Base-by-base conservation (phyloP, 441 rosid genomes). In the Capsella rubella region DNA sequence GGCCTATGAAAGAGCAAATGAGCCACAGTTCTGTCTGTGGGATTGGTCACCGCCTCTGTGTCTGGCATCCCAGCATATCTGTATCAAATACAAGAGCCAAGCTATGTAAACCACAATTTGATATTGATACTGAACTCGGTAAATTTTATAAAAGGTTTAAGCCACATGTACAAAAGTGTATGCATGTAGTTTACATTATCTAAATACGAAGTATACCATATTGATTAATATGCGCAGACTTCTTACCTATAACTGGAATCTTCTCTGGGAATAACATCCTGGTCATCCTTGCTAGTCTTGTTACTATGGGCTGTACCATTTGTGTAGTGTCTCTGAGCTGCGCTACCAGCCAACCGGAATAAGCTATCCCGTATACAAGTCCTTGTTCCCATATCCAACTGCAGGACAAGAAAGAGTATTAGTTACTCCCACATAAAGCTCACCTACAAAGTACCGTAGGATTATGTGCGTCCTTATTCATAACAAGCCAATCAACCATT, bases 291-390 rank as follows among this genome's bases (percentile, higher is more conserved):
- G 84, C 85, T 61, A 80, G 76, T 62, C 77, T 77, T 85, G 75
- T 78, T 85, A 67, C 80, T 79, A 75, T 88, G 86, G 75, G 87
- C 72, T 52, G 87, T 79, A 78, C 88, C 89, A 80, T 83, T 69
- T 47, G 84, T 73, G 69, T 75, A 78, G 78, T 89, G 93, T 85
- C 98, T 89, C 75, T 84, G 92, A 76, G 70, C 75, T 31, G 94
- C 97, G 72, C 90, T 90, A 83, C 90, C 90, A 76, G 97, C 93
- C 86, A 96, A 76, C 81, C 98, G 90, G 85, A 85, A 86, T 90
- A 96, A 88, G 92, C 99, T 96, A 88, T 90, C 97, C 47, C 99
- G 87, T 42, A 93, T 89, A 67, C 90, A 87, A 51, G 91, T 85
- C 87, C 92, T 87, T 76, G 80, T 78, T 80, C 87, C 83, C 78